phyloP scores from a whole-genome alignment of 1,284 basidiomycete genomes.

The Ustilago hordei region DNA sequence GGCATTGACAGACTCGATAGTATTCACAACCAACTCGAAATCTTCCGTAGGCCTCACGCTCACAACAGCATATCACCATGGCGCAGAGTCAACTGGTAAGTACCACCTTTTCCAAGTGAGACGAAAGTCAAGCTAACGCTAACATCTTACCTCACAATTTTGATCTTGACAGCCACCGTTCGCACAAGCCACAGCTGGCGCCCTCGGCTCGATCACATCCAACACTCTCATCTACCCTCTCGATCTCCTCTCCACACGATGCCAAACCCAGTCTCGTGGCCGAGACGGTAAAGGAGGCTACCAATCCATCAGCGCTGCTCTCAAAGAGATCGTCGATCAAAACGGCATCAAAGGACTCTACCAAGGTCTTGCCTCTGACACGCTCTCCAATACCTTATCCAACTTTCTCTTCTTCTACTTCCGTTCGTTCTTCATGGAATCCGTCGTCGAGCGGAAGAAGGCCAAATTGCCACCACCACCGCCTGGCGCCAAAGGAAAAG shows the following conservation, averaged over 20 bases:
- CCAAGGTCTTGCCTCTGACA: conserved; percentile 70
- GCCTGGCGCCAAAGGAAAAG: conserved; percentile 16
- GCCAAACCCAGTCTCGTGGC: conserved; percentile 66
- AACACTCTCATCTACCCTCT: conserved; percentile 72
- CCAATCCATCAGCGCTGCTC: conserved; percentile 40
- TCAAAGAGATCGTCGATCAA: conserved; percentile 51
- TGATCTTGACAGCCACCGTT: conserved; percentile 68
- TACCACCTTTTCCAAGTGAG: not conserved
- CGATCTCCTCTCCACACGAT: conserved; percentile 71
- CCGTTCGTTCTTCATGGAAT: conserved; percentile 54
- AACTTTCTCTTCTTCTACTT: conserved; percentile 67
- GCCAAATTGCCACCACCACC: conserved; percentile 23
- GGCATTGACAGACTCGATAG: too few species aligned
- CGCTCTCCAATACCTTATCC: conserved; percentile 70
- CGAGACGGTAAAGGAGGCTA: conserved; percentile 43
- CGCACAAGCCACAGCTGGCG: conserved; percentile 71
- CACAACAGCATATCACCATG: conserved; percentile 19
- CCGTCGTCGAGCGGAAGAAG: conserved; percentile 30
- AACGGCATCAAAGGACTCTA: conserved; percentile 64
- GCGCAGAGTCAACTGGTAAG: conserved; percentile 45
- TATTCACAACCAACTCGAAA: too few species aligned
- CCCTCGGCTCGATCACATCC: conserved; percentile 70
- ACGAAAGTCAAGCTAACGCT: not conserved
- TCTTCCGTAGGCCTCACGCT: too few species aligned
- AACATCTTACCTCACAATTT: not conserved